These are phyloP conservation scores for Lecanicillium sp. DNA, from an alignment of 2,329 filamentous ascomycete genomes.

Conservation along the genomic window DNA sequence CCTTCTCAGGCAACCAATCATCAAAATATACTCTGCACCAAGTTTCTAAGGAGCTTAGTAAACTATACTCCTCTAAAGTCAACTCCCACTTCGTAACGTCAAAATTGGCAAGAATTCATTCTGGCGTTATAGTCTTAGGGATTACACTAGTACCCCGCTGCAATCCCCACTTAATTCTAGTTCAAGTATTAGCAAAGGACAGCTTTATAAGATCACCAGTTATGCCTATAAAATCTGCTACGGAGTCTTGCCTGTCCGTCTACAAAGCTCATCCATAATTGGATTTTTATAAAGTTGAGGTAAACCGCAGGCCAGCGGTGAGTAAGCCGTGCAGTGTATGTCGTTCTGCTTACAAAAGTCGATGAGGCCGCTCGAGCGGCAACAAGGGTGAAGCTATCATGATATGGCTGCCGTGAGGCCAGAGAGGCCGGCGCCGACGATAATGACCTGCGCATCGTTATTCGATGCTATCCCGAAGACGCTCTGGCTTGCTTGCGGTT, in stretches of 20 bases:
- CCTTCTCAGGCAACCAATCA: constrained; percentile 3
- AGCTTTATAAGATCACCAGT: not conserved
- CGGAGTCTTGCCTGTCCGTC: not conserved
- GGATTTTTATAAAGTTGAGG: not conserved
- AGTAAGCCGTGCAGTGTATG: constrained; percentile 7
- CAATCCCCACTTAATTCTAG: constrained; percentile 1
- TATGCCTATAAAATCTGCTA: constrained; percentile 3
- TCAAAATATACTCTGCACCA: constrained; percentile 5
- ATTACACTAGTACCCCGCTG: constrained; percentile 9
- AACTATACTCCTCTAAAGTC: not conserved
- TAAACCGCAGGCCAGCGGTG: not conserved
- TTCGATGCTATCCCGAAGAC: too few relatives aligned
- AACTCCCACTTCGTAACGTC: not conserved
- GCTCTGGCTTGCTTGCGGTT: too few relatives aligned
- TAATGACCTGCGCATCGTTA: too few relatives aligned
- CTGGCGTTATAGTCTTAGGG: not conserved
- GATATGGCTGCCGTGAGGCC: too few relatives aligned
- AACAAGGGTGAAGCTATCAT: constrained; percentile 11
- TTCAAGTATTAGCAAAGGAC: not conserved
- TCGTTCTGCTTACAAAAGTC: not conserved
- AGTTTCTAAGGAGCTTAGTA: not conserved
- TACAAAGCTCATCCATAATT: not conserved
- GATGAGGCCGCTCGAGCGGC: not conserved
- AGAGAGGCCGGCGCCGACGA: too few relatives aligned
- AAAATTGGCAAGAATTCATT: constrained; percentile 5